A percentile compares a stretch with the other conserved stretches of the same genome.
Conservation (phyloP, 2,329 filamentous ascomycete species). For the Aureobasidium leucospermi region DNA sequence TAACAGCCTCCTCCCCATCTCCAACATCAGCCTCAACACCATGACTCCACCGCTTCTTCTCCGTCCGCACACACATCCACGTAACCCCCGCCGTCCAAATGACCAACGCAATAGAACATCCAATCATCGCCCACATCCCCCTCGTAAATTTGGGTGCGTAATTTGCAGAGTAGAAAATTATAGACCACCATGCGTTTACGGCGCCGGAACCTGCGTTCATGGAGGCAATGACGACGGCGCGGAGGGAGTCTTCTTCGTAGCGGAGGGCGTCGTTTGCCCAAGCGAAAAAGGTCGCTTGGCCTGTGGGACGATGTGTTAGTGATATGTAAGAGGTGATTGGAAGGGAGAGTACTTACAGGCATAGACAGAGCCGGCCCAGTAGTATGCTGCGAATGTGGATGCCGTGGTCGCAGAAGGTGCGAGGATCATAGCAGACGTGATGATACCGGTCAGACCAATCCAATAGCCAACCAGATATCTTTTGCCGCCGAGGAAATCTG, state of each 20-base stretch:
- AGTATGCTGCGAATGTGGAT: conserved; percentile 58
- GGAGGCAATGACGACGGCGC: conserved; percentile 60
- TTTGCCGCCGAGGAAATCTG: conserved; percentile 56
- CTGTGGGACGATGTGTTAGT: neutral
- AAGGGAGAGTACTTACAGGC: conserved; percentile 39
- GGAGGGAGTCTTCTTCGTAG: conserved; percentile 54
- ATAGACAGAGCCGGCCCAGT: conserved; percentile 63
- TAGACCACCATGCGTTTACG: conserved; percentile 66
- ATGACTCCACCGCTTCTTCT: conserved; percentile 23
- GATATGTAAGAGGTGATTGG: accelerated
- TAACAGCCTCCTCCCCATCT: neutral
- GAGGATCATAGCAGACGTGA: conserved; percentile 56
- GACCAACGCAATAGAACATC: conserved; percentile 50
- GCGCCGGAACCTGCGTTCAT: conserved; percentile 66
- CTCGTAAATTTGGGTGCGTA: conserved; percentile 60
- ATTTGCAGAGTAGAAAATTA: conserved; percentile 61
- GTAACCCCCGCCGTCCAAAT: conserved; percentile 53
- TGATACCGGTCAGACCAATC: conserved; percentile 57
- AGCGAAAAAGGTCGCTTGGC: conserved; percentile 65
- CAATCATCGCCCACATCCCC: conserved; percentile 72
- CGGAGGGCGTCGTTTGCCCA: conserved; percentile 68
- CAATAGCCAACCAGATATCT: conserved; percentile 61
- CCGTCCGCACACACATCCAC: conserved; percentile 37
- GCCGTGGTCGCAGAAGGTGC: conserved; percentile 45
- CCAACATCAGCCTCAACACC: neutral